Base-by-base conservation (phyloP, 208 protist species). In the Leishmania arabica region DNA sequence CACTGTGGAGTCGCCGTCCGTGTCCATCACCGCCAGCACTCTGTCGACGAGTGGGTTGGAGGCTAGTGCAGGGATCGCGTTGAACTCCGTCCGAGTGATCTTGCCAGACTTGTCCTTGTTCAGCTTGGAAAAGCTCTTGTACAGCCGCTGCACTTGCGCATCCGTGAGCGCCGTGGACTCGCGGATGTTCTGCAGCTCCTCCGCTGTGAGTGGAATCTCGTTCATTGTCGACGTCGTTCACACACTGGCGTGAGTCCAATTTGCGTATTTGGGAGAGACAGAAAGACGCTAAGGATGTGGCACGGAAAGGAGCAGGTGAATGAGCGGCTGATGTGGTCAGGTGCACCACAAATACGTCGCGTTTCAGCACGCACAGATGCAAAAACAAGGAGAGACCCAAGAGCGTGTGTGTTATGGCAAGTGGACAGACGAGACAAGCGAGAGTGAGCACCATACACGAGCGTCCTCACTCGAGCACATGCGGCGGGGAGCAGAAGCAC, bases 41-140 rank as follows among this genome's bases (percentile, higher is more conserved):
- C 96, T 89, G 60, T 93, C 89, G 15, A 98, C 84, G 15, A 98
- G 84, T 19, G 96, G 96, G 69, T 98, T 98, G 9, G 94, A 92
- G 53, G 87, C 89, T 17, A 98, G 84, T 4, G 88, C 89, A 15
- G 93, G 86, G 27, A 97, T 95, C 2, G 86, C 78, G 73, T 89
- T 90, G 72, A 98, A 93, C 60, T 91, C 86, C 42, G 94, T 91
- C 2, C 82, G 81, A 2, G 92, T 90, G 47, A 98, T 94, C 42
- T 78, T 86, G 2, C 96, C 96, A 2, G 84, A 92, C 45, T 89
- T 89, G 66, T 92, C 84, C 64, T 79, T 90, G 79, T 97, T 93
- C n/a, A 98, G 87, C 70, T 91, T 93, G n/a, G 73, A 70, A 68
- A 98, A 98, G 34, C 93, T 86, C 74, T 97, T 95, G 79, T 98